phyloP scores from a whole-genome alignment of 805 yeast genomes.

The Dipodascus geniculatus region DNA sequence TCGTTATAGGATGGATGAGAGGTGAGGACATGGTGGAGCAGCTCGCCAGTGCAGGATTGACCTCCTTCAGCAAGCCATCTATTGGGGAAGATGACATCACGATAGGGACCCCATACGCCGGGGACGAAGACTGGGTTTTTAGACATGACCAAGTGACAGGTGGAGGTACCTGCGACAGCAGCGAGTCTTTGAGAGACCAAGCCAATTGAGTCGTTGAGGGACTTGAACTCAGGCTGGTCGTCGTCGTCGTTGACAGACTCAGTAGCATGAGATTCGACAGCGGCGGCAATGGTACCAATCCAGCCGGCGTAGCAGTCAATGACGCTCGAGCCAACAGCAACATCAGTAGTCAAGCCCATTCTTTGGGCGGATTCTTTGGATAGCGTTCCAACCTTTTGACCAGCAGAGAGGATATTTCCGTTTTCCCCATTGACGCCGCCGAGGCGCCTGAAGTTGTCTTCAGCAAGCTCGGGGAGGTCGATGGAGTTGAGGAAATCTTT shows the following conservation, averaged over 20 bases:
- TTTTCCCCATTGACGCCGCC: slow-evolving; percentile 74
- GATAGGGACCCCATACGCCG: slow-evolving; percentile 98
- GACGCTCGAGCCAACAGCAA: slow-evolving; percentile 89
- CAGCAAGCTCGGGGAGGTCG: slow-evolving; percentile 66
- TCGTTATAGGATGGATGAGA: slow-evolving; percentile 83
- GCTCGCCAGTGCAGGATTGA: slow-evolving; percentile 95
- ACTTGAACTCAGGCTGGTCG: slow-evolving; percentile 18
- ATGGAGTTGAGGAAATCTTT: slow-evolving; percentile 56
- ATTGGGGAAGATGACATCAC: slow-evolving; percentile 78
- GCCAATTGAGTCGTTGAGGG: not conserved
- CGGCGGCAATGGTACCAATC: slow-evolving; percentile 96
- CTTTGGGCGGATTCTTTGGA: slow-evolving; percentile 59
- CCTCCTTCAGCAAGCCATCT: slow-evolving; percentile 98
- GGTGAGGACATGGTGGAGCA: slow-evolving; percentile 74
- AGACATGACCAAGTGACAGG: slow-evolving; percentile 88
- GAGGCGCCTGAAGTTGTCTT: slow-evolving; percentile 60
- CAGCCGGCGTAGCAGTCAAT: slow-evolving; percentile 98
- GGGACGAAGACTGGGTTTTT: slow-evolving; percentile 77
- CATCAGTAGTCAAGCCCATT: slow-evolving; percentile 66
- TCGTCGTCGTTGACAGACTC: slow-evolving; percentile 27
- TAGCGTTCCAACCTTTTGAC: slow-evolving; percentile 75
- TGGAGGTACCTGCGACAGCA: slow-evolving; percentile 97
- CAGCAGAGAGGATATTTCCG: slow-evolving; percentile 74
- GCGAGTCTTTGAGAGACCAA: slow-evolving; percentile 49
- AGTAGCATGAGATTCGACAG: slow-evolving; percentile 35